Conservation (phyloP, 2,329 filamentous ascomycete genomes). For the Penicillium sumatraense region DNA sequence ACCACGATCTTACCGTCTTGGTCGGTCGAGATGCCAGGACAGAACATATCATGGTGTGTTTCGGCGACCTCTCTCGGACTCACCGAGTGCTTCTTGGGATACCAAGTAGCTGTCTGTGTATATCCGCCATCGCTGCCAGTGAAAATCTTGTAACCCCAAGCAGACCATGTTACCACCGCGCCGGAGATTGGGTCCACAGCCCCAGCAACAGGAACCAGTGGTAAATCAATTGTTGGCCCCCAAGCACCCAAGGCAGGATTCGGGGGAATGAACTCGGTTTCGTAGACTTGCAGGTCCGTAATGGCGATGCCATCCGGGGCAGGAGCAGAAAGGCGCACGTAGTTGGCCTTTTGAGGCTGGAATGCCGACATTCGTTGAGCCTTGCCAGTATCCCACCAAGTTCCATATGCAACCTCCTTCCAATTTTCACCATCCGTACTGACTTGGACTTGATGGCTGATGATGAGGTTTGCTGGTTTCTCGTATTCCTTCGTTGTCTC, state of each 20-base stretch:
- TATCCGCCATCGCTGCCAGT: background rate
- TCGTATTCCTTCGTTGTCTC: constrained; percentile 4
- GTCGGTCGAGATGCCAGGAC: constrained; percentile 56
- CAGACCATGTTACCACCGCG: constrained; percentile 22
- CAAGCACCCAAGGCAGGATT: constrained; percentile 22
- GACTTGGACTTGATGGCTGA: constrained; percentile 5
- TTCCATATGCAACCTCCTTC: constrained; percentile 16
- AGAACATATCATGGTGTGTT: constrained; percentile 36
- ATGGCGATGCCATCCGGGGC: constrained; percentile 13
- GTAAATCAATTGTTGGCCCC: constrained; percentile 33
- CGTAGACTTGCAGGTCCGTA: constrained; percentile 15
- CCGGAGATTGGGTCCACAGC: constrained; percentile 22
- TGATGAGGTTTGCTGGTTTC: background rate
- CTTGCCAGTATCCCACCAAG: constrained; percentile 20
- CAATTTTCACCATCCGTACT: constrained; percentile 9
- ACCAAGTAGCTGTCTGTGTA: constrained; percentile 20
- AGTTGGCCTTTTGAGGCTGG: constrained; percentile 12
- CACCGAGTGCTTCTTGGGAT: background rate
- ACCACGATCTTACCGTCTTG: constrained; percentile 57
- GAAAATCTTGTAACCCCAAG: constrained; percentile 15
- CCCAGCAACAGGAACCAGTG: constrained; percentile 29
- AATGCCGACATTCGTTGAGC: constrained; percentile 14
- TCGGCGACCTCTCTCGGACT: constrained; percentile 24
- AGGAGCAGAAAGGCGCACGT: constrained; percentile 5
- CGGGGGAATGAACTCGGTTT: constrained; percentile 9